These are phyloP conservation scores for Diaporthe sp. DNA, from an alignment of 2,329 filamentous ascomycete species.

Conservation along the genomic window DNA sequence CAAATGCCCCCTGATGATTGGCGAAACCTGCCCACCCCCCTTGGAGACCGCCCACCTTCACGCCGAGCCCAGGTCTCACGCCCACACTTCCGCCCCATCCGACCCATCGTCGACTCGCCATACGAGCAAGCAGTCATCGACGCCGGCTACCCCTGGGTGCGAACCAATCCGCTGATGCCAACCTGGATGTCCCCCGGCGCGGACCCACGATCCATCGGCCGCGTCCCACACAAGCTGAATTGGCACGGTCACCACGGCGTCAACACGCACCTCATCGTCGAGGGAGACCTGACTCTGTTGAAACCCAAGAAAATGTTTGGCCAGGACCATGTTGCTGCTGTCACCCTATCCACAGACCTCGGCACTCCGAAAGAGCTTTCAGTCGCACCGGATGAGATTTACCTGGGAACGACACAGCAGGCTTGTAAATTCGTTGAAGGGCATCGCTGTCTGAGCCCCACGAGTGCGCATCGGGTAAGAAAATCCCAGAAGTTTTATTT, in stretches of 20 bases:
- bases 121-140: slow-evolving; percentile 19
- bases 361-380: neutral
- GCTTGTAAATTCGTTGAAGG: slow-evolving; percentile 16
- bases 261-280: slow-evolving; percentile 52
- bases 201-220: neutral
- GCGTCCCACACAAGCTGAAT: neutral
- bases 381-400: neutral
- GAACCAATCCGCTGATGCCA: neutral
- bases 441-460: slow-evolving; percentile 1
- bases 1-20: neutral
- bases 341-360: neutral
- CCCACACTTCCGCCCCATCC: neutral
- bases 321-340: neutral
- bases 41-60: neutral
- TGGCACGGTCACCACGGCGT: slow-evolving; percentile 45
- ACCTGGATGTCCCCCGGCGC: neutral
- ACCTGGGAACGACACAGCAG: neutral
- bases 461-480: neutral
- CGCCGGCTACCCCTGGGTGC: slow-evolving; percentile 17
- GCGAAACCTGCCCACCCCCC: neutral
- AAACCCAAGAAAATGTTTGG: neutral
- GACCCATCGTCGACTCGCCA: neutral
- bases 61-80: neutral
- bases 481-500: too few species aligned
- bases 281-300: slow-evolving; percentile 46